Evolutionary conservation across 306 rosid species (phyloP).

Genomic region (Leucaena leucocephala): DNA sequence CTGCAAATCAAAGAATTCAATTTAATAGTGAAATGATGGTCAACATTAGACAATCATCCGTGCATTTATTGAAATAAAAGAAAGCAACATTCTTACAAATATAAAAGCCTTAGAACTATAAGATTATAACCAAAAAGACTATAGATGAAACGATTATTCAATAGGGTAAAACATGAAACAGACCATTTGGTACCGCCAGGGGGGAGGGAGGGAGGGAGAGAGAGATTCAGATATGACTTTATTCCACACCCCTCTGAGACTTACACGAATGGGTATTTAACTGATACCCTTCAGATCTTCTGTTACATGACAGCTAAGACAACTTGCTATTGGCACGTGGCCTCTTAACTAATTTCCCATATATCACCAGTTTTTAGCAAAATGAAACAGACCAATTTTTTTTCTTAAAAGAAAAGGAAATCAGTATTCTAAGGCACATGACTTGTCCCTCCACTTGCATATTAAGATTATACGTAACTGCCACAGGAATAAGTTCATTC

Average conservation of each 20-base stretch:
- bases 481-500: neutral
- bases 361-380: too few relatives aligned
- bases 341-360: too few relatives aligned
- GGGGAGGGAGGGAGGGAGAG: too few relatives aligned
- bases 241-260: too few relatives aligned
- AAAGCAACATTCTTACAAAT: neutral
- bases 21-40: neutral
- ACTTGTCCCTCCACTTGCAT: conserved; percentile 16
- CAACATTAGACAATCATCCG: conserved; percentile 2
- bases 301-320: too few relatives aligned
- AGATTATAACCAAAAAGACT: neutral
- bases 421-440: neutral
- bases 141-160: neutral
- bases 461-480: neutral
- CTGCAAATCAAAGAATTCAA: conserved; percentile 46
- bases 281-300: too few relatives aligned
- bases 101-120: neutral
- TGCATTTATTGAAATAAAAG: conserved; percentile 1
- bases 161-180: too few relatives aligned
- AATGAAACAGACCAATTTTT: neutral
- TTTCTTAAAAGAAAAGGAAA: too few relatives aligned
- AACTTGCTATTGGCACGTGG: too few relatives aligned
- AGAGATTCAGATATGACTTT: too few relatives aligned
- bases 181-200: too few relatives aligned
- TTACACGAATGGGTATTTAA: too few relatives aligned